These are phyloP conservation scores for Canavalia ensiformis DNA, from an alignment of 306 rosid species.

Conservation along the genomic window DNA sequence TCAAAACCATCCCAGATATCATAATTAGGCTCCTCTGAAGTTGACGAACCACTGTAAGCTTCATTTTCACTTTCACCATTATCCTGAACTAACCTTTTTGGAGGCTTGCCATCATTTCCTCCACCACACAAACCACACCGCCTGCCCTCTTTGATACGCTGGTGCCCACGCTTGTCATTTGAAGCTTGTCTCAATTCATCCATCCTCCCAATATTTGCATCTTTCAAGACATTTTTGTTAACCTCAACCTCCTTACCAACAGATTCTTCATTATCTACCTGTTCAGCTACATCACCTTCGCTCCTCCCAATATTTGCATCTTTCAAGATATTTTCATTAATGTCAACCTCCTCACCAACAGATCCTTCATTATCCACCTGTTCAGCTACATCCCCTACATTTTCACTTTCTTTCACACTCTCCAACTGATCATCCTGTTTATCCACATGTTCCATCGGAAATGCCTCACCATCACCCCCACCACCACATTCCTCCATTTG, in stretches of 20 bases:
- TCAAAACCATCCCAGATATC: constrained; percentile 98
- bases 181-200: constrained; percentile 53
- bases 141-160: constrained; percentile 80
- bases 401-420: constrained; percentile 53
- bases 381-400: constrained; percentile 54
- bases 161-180: constrained; percentile 53
- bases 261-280: not conserved
- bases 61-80: constrained; percentile 88
- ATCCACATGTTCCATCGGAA: constrained; percentile 46
- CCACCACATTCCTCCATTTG: constrained; percentile 55
- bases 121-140: constrained; percentile 98
- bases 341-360: constrained; percentile 52
- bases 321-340: constrained; percentile 49
- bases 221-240: constrained; percentile 50
- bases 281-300: constrained; percentile 27
- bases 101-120: constrained; percentile 90
- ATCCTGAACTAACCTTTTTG: constrained; percentile 75
- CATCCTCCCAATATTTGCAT: constrained; percentile 45
- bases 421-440: constrained; percentile 59
- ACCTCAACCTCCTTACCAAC: constrained; percentile 48
- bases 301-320: constrained; percentile 47
- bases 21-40: constrained; percentile 83
- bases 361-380: constrained; percentile 57
- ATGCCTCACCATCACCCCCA: constrained; percentile 17
- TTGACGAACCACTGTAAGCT: constrained; percentile 81